Percentiles rank a stretch among this genome's conserved stretches.
Evolutionary conservation across 495 filamentous ascomycete genomes (phyloP).

Genomic region (Hypoxylon trugodes): DNA sequence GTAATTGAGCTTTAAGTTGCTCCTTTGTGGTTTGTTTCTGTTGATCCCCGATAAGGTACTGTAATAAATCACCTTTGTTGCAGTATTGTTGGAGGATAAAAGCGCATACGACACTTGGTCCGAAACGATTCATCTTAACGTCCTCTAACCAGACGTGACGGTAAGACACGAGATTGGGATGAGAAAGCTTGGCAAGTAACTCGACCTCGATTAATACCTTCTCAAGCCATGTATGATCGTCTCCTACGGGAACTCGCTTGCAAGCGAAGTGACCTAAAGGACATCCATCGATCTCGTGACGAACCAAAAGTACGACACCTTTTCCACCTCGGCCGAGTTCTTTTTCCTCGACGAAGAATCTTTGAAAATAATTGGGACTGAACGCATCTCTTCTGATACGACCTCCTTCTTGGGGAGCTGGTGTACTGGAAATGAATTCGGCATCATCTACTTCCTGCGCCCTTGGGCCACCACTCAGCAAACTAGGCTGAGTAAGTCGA

Average conservation of each 20-base stretch:
- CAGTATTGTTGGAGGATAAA: slow-evolving; percentile 99
- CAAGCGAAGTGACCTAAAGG: slow-evolving; percentile 90
- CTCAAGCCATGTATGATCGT: slow-evolving; percentile 94
- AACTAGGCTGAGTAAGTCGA: slow-evolving; percentile 52
- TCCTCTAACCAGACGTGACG: slow-evolving; percentile 97
- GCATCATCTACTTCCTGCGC: slow-evolving; percentile 47
- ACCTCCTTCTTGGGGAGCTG: slow-evolving; percentile 56
- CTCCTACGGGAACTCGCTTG: slow-evolving; percentile 93
- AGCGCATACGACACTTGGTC: slow-evolving; percentile 90
- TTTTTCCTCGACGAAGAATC: slow-evolving; percentile 87
- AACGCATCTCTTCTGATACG: slow-evolving; percentile 88
- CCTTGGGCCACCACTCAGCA: slow-evolving; percentile 43
- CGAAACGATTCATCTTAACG: slow-evolving; percentile 80
- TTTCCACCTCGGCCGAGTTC: slow-evolving; percentile 91
- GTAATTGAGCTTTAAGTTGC: slow-evolving; percentile 84
- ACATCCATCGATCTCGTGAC: slow-evolving; percentile 88
- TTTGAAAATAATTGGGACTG: slow-evolving; percentile 88
- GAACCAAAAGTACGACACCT: slow-evolving; percentile 90
- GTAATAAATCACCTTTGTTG: slow-evolving; percentile 90
- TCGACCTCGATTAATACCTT: slow-evolving; percentile 93
- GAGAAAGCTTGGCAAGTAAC: slow-evolving; percentile 86
- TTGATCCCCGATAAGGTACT: slow-evolving; percentile 79
- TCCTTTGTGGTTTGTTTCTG: slow-evolving; percentile 71
- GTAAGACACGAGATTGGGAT: slow-evolving; percentile 96
- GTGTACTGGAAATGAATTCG: slow-evolving; percentile 64